Evolutionary conservation across 345 rosid species (phyloP).

Genomic region (Melaleuca alternifolia): DNA sequence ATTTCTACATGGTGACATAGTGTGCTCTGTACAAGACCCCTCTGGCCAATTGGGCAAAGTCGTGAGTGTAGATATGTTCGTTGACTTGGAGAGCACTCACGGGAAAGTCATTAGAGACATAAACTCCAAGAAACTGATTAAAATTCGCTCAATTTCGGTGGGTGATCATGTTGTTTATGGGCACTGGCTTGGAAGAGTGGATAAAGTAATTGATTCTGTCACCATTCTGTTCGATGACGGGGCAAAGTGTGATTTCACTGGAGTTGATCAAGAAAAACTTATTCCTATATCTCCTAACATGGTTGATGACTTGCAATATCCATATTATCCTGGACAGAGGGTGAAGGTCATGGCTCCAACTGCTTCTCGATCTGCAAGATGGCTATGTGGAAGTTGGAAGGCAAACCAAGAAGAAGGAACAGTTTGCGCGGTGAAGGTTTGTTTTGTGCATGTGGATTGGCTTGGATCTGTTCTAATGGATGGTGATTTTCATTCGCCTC

Average conservation of each 20-base stretch:
- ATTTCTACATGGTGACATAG: constrained; percentile 63
- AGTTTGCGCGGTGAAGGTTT: constrained; percentile 52
- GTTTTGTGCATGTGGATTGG: constrained; percentile 72
- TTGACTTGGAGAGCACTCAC: constrained; percentile 50
- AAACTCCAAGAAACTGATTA: constrained; percentile 48
- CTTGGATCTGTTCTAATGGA: constrained; percentile 41
- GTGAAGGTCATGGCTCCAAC: constrained; percentile 41
- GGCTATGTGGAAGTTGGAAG: constrained; percentile 79
- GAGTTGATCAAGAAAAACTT: constrained; percentile 42
- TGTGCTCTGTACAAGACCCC: constrained; percentile 43
- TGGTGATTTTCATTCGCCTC: constrained; percentile 19
- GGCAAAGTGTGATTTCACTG: constrained; percentile 47
- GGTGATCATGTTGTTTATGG: constrained; percentile 71
- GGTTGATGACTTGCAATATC: constrained; percentile 59
- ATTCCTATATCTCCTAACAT: constrained; percentile 45
- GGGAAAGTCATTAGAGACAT: constrained; percentile 48
- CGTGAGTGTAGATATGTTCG: constrained; percentile 35
- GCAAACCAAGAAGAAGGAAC: constrained; percentile 56
- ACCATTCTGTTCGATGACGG: constrained; percentile 67
- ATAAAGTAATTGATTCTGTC: constrained; percentile 55
- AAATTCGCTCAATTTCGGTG: constrained; percentile 48
- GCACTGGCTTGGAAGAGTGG: constrained; percentile 76
- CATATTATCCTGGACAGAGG: constrained; percentile 84
- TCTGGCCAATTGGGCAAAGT: constrained; percentile 86
- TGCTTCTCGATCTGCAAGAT: constrained; percentile 43